phyloP scores from a whole-genome alignment of 345 rosid species.

The Gossypium longicalyx region DNA sequence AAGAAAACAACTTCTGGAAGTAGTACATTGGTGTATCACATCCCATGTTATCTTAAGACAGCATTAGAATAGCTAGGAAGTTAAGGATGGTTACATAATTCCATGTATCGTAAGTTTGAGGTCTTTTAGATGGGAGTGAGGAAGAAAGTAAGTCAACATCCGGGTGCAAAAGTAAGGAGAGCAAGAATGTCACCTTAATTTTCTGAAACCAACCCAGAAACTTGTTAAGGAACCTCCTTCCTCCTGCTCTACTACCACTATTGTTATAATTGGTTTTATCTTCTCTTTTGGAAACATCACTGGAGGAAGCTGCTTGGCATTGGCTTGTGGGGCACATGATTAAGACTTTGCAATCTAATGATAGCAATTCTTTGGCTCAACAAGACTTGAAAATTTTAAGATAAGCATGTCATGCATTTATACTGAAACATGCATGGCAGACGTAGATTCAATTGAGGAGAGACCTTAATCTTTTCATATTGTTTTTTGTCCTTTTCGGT shows the following conservation, averaged over 20 bases:
- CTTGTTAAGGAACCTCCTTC: not conserved
- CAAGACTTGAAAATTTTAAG: not conserved
- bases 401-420: conserved; percentile 6
- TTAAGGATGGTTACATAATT: not conserved
- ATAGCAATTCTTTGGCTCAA: not conserved
- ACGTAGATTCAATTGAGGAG: conserved; percentile 22
- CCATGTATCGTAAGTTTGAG: not conserved
- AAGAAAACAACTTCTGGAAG: not conserved
- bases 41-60: not conserved
- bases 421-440: conserved; percentile 12
- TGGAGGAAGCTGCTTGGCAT: not conserved
- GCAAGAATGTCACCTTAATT: conserved; percentile 18
- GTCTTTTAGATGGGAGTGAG: not conserved
- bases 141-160: not conserved
- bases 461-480: conserved; percentile 14
- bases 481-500: conserved; percentile 14
- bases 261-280: not conserved
- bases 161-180: not conserved
- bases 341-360: not conserved
- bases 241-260: not conserved
- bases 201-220: conserved; percentile 15
- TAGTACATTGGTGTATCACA: not conserved
- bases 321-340: conserved; percentile 11
- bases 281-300: not conserved
- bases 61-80: not conserved